Evolutionary conservation across 768 basidiomycete genomes (phyloP), one percentile per base, ranked within the genome.

Genomic region (Rhizopogon roseolus): DNA sequence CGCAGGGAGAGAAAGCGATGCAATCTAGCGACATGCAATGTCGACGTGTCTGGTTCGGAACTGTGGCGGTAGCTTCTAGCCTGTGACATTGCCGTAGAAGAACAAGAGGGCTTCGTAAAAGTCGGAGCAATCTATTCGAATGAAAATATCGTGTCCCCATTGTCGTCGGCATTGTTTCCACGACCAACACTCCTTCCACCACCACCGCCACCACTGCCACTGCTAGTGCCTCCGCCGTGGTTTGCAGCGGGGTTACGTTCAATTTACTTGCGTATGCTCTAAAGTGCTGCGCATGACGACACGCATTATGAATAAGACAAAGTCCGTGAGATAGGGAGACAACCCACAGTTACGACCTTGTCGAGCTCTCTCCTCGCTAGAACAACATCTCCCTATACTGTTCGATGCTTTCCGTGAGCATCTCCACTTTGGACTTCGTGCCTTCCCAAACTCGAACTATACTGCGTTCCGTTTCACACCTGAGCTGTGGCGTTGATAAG

Each of bases 401-500:
- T 8, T 88, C 82, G 45, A 98, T 78, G 52, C n/a, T n/a, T n/a
- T n/a, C n/a, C n/a, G n/a, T n/a, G n/a, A n/a, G n/a, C n/a, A n/a
- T n/a, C n/a, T n/a, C 88, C 27, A 76, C 67, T 72, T 97, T 98
- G 16, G 80, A 80, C 58, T 81, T 84, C 1, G 73, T 70, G 0
- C 94, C 85, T 64, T 96, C 82, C 70, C 96, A 98, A n/a, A 99
- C 88, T 60, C 87, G 84, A 10, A 92, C 85, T 93, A 98, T 97
- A 48, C 84, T 81, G 27, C 93, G 82, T 66, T 99, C 97, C 0
- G 94, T 98, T 95, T 96, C 93, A 14, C 94, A 85, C 37, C 97
- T 80, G 13, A 98, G 77, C 59, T 93, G 89, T 0, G 97, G 96
- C 64, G 96, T 98, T 66, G 87, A 92, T 52, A 99, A 74, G 60